Evolutionary conservation across 2,329 filamentous ascomycete genomes (phyloP).

Genomic region (Immersiporthe knoxdaviesiana): DNA sequence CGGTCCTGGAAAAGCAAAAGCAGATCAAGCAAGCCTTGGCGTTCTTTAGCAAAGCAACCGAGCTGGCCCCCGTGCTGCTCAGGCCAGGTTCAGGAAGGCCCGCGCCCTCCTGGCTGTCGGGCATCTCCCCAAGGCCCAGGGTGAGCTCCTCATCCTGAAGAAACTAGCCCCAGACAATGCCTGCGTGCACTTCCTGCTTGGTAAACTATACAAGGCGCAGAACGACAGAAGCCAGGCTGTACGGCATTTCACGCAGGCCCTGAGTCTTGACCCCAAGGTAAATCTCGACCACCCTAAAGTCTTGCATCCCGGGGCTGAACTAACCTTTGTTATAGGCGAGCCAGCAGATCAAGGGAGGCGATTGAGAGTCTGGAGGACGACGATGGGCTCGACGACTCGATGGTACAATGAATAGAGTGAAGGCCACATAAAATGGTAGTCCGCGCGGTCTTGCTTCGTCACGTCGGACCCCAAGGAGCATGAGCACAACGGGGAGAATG

Average conservation of each 20-base stretch:
- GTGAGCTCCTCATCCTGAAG: slow-evolving; percentile 85
- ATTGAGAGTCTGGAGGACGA: slow-evolving; percentile 90
- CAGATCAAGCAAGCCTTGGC: slow-evolving; percentile 77
- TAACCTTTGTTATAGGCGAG: slow-evolving; percentile 65
- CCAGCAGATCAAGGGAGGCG: slow-evolving; percentile 91
- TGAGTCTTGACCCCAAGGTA: slow-evolving; percentile 97
- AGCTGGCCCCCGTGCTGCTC: slow-evolving; percentile 76
- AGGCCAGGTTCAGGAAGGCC: slow-evolving; percentile 92
- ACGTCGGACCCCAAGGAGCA: not conserved
- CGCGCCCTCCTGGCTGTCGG: slow-evolving; percentile 78
- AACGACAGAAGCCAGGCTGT: slow-evolving; percentile 80
- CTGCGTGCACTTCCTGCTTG: slow-evolving; percentile 93
- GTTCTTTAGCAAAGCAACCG: slow-evolving; percentile 81
- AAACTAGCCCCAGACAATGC: slow-evolving; percentile 92
- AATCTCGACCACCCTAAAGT: slow-evolving; percentile 34
- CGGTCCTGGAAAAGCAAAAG: slow-evolving; percentile 86
- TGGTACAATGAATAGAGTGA: slow-evolving; percentile 55
- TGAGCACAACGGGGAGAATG: not conserved
- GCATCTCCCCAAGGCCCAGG: slow-evolving; percentile 72
- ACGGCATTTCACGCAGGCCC: slow-evolving; percentile 88
- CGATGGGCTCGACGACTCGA: slow-evolving; percentile 69
- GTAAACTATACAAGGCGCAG: slow-evolving; percentile 76
- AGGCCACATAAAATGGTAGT: not conserved
- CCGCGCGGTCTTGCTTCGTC: not conserved
- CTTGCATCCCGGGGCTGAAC: not conserved